Evolutionary conservation across 163 green algal genomes (phyloP).

Genomic region (Scenedesmus sp.): DNA sequence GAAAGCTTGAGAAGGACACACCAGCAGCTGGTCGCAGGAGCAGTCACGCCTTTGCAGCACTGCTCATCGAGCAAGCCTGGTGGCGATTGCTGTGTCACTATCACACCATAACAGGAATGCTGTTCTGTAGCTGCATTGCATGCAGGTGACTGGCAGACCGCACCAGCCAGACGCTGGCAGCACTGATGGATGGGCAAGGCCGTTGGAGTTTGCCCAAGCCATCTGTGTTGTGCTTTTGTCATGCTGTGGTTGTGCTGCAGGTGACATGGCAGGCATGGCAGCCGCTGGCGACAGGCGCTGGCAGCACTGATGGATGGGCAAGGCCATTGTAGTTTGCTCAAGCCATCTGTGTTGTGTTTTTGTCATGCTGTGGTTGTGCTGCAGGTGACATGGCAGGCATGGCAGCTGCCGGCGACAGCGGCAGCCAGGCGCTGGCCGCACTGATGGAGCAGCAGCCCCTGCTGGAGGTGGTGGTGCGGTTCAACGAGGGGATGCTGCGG

Average conservation of each 20-base stretch:
- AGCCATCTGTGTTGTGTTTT: too few species aligned
- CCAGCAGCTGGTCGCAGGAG: too few species aligned
- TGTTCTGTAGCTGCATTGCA: too few species aligned
- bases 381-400: slow-evolving; percentile 11
- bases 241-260: neutral
- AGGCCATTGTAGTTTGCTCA: neutral
- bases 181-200: neutral
- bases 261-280: neutral
- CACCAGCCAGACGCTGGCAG: neutral
- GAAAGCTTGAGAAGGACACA: too few species aligned
- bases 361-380: neutral
- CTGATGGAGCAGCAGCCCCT: slow-evolving; percentile 34
- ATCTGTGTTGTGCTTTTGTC: neutral
- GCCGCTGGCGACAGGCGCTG: neutral
- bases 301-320: neutral
- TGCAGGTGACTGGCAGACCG: too few species aligned
- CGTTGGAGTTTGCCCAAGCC: neutral
- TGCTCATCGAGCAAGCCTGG: too few species aligned
- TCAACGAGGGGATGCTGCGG: slow-evolving; percentile 40
- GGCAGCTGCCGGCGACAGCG: neutral
- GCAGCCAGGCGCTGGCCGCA: neutral
- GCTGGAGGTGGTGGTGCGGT: slow-evolving; percentile 46
- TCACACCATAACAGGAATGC: too few species aligned
- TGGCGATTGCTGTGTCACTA: too few species aligned
- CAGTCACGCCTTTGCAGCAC: too few species aligned